Conservation (phyloP, 148 eudicot species). For the Linanthus parryae region DNA sequence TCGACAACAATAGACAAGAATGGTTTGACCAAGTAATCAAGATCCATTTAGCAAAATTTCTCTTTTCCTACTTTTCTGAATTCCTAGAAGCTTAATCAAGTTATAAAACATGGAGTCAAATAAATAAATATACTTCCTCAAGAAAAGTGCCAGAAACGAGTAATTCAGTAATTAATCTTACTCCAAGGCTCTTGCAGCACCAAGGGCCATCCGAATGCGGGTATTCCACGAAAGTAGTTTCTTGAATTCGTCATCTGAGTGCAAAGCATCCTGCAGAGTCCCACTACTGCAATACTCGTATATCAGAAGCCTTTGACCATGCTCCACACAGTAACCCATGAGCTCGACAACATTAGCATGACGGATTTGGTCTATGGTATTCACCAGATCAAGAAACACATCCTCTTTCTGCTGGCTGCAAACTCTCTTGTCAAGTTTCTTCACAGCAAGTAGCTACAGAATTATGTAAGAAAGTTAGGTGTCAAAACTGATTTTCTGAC, state of each 20-base stretch:
- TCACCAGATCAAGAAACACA: slow-evolving; percentile 79
- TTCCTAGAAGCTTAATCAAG: no score
- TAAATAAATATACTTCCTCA: no score
- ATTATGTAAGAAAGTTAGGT: slow-evolving; percentile 11
- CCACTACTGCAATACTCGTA: slow-evolving; percentile 84
- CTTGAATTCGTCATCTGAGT: slow-evolving; percentile 78
- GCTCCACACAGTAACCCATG: slow-evolving; percentile 85
- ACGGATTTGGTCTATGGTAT: slow-evolving; percentile 65
- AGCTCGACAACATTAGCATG: slow-evolving; percentile 86
- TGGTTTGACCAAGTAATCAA: no score
- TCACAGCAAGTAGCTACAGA: slow-evolving; percentile 74
- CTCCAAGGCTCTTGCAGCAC: slow-evolving; percentile 97
- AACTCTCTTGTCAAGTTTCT: slow-evolving; percentile 77
- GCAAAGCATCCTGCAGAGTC: slow-evolving; percentile 74
- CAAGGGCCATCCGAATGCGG: slow-evolving; percentile 89
- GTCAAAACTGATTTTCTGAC: neutral
- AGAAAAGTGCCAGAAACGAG: no score
- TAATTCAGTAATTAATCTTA: slow-evolving; percentile 32
- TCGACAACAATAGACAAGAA: no score
- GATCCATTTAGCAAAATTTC: no score
- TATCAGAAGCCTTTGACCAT: slow-evolving; percentile 77
- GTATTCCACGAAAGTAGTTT: slow-evolving; percentile 70
- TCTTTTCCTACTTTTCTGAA: no score
- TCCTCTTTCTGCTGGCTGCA: slow-evolving; percentile 62
- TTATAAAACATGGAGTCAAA: no score